A percentile compares a stretch with the other conserved stretches of the same genome.
Evolutionary conservation across 441 rosid genomes (phyloP).

Genomic region (Breynia disticha): DNA sequence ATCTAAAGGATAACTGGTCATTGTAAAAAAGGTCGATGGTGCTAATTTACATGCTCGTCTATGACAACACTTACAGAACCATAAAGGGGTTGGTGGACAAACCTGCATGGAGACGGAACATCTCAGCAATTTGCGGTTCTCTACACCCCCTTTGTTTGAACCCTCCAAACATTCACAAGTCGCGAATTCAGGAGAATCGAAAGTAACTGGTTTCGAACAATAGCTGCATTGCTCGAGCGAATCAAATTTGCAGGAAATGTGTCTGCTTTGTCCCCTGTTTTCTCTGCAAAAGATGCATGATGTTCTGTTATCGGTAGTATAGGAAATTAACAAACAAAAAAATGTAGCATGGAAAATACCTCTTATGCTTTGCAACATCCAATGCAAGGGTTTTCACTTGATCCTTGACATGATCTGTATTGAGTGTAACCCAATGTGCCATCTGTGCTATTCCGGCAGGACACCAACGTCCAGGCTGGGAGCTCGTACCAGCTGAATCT

Average conservation of each 20-base stretch:
- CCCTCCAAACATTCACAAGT: conserved; percentile 37
- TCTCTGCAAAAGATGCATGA: not conserved
- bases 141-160: conserved; percentile 11
- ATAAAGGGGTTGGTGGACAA: conserved; percentile 54
- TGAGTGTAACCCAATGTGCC: conserved; percentile 58
- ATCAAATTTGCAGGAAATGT: conserved; percentile 9
- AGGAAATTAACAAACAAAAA: not conserved
- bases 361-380: conserved; percentile 29
- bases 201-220: conserved; percentile 52
- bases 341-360: not conserved
- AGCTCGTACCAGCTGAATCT: conserved; percentile 13
- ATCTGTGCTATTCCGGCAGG: conserved; percentile 67
- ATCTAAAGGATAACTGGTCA: conserved; percentile 43
- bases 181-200: conserved; percentile 62
- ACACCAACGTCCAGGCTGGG: conserved; percentile 35
- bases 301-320: not conserved
- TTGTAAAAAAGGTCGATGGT: conserved; percentile 38
- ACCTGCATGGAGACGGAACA: conserved; percentile 74
- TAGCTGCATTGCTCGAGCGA: conserved; percentile 61
- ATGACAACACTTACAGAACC: conserved; percentile 87
- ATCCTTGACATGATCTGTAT: conserved; percentile 20
- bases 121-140: conserved; percentile 56
- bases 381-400: conserved; percentile 38
- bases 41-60: conserved; percentile 43
- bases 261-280: conserved; percentile 21